phyloP scores from a whole-genome alignment of 108 stramenopile genomes.

The Cyclotella sp. region DNA sequence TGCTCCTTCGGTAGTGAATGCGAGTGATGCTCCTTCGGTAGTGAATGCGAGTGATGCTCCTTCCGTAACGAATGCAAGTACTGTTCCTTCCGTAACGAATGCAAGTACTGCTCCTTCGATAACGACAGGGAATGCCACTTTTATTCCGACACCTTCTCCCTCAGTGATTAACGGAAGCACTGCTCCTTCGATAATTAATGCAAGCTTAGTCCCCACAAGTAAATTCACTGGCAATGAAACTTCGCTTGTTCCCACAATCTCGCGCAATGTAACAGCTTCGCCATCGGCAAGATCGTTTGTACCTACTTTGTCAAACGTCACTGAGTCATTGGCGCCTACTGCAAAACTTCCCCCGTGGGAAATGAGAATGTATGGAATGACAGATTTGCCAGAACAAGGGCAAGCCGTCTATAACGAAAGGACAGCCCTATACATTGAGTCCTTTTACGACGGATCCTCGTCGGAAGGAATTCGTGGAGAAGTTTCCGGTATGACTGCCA shows the following conservation, averaged over 20 bases:
- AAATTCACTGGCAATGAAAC: constrained; percentile 1
- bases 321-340: background rate
- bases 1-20: constrained; percentile 7
- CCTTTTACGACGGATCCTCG: constrained; percentile 19
- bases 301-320: background rate
- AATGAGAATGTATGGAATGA: constrained; percentile 34
- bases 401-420: constrained; percentile 19
- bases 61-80: background rate
- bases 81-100: background rate
- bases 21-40: background rate
- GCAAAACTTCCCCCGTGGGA: constrained; percentile 1
- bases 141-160: background rate
- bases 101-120: background rate
- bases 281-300: background rate
- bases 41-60: background rate
- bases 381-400: background rate
- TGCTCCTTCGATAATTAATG: background rate
- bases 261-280: background rate
- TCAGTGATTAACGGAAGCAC: background rate
- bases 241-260: constrained; percentile 6
- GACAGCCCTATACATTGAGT: constrained; percentile 28
- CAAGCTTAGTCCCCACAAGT: constrained; percentile 3
- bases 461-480: constrained; percentile 18
- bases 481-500: constrained; percentile 18
- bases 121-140: background rate